These are phyloP conservation scores for Melampsora abietis-canadensis DNA, from an alignment of 1,284 basidiomycete genomes.

Conservation along the genomic window DNA sequence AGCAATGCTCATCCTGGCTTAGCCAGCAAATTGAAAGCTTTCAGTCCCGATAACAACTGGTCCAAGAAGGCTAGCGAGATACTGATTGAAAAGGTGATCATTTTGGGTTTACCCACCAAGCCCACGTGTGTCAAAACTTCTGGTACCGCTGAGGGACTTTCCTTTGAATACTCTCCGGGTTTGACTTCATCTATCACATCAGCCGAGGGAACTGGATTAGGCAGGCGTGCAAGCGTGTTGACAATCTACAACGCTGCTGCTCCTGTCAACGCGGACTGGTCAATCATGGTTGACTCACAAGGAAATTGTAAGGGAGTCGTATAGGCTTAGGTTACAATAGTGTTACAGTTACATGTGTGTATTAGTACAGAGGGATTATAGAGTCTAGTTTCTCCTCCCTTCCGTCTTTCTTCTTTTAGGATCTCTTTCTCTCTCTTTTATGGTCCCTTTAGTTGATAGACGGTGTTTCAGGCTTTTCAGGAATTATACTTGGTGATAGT, in stretches of 20 bases:
- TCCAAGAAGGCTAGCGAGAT: constrained; percentile 66
- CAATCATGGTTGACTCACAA: constrained; percentile 22
- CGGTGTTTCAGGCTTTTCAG: no score
- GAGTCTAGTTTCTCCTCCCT: no score
- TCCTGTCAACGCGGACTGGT: constrained; percentile 33
- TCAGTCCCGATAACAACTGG: constrained; percentile 61
- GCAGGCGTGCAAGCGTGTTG: constrained; percentile 33
- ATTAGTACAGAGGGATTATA: no score
- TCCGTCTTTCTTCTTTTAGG: no score
- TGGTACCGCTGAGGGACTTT: constrained; percentile 46
- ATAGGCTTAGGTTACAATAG: no score
- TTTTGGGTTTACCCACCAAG: constrained; percentile 68
- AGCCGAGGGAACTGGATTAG: constrained; percentile 18
- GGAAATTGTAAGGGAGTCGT: no score
- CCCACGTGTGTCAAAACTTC: constrained; percentile 55
- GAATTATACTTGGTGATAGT: no score
- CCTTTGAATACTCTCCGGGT: constrained; percentile 49
- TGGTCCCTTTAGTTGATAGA: no score
- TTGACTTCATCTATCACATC: constrained; percentile 45
- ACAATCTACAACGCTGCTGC: constrained; percentile 22
- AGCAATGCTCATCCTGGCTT: constrained; percentile 46
- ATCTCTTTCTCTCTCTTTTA: no score
- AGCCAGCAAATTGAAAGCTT: constrained; percentile 35
- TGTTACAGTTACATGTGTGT: no score
- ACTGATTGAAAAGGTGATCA: constrained; percentile 72